Evolutionary conservation across 257 asterid species (phyloP).

Genomic region (Paulownia fortunei): DNA sequence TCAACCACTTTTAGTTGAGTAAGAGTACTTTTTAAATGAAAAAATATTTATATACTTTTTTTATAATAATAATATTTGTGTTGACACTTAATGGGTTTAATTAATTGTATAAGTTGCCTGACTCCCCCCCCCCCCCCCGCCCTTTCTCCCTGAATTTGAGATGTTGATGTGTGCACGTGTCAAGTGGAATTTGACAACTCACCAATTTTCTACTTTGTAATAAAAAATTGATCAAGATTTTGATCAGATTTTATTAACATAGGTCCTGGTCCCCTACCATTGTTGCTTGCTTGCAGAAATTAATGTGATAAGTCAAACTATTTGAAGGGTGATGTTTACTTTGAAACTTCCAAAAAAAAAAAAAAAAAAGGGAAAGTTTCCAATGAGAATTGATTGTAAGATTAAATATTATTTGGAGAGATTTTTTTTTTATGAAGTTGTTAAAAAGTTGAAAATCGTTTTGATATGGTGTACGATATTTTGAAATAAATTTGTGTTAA

Average conservation of each 20-base stretch:
- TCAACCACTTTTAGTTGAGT: neutral
- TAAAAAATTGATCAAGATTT: neutral
- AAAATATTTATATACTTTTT: neutral
- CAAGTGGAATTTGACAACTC: constrained; percentile 56
- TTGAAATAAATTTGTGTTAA: too few species aligned
- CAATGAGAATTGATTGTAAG: too few species aligned
- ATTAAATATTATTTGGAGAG: too few species aligned
- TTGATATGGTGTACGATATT: too few species aligned
- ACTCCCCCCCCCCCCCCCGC: too few species aligned
- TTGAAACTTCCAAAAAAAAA: too few species aligned
- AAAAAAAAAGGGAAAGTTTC: too few species aligned
- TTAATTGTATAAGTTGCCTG: constrained; percentile 16
- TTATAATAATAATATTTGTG: neutral
- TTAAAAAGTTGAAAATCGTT: too few species aligned
- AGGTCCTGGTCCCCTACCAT: constrained; percentile 6
- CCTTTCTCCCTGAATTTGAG: constrained; percentile 5
- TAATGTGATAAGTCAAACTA: neutral
- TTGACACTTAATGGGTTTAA: constrained; percentile 17
- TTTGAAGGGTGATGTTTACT: too few species aligned
- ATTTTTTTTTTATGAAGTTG: too few species aligned
- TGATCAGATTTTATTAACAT: neutral
- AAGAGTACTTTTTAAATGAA: neutral
- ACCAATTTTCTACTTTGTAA: constrained; percentile 27
- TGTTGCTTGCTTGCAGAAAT: neutral
- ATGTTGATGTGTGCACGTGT: constrained; percentile 53